Evolutionary conservation across 306 rosid genomes (phyloP).

Genomic region (Pterocarpus santalinus): DNA sequence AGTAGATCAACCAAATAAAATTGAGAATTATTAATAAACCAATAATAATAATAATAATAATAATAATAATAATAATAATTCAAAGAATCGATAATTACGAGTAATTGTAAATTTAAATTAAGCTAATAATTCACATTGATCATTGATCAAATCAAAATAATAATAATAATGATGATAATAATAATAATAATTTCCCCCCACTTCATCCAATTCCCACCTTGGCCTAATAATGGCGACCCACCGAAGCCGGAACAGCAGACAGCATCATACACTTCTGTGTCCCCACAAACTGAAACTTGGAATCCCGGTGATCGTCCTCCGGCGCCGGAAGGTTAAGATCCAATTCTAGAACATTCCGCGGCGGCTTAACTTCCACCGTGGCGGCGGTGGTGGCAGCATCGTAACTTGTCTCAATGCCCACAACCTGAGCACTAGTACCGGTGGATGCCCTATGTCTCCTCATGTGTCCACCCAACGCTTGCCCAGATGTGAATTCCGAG

Average conservation of each 20-base stretch:
- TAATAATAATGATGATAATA: background rate
- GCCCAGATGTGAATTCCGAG: constrained; percentile 84
- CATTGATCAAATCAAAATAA: constrained; percentile 17
- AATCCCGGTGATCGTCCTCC: constrained; percentile 75
- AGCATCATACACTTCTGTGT: constrained; percentile 60
- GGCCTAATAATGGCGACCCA: constrained; percentile 84
- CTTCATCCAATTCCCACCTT: constrained; percentile 30
- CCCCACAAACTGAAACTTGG: constrained; percentile 63
- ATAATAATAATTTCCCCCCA: background rate
- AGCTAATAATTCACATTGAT: constrained; percentile 67
- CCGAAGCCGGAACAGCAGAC: constrained; percentile 75
- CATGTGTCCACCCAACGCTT: constrained; percentile 98
- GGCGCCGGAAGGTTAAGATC: constrained; percentile 98
- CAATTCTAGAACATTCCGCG: constrained; percentile 60
- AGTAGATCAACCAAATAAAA: constrained; percentile 53
- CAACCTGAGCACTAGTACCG: background rate
- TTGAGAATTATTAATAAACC: constrained; percentile 34
- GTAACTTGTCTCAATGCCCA: background rate
- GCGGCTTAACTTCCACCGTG: constrained; percentile 34
- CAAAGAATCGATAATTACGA: constrained; percentile 57
- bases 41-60: constrained; percentile 16
- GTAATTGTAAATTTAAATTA: constrained; percentile 52
- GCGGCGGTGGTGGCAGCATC: background rate
- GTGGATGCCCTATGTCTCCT: constrained; percentile 75
- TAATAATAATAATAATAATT: constrained; percentile 36